Conservation (phyloP, 129 eudicot species). For the Deinandra increscens region DNA sequence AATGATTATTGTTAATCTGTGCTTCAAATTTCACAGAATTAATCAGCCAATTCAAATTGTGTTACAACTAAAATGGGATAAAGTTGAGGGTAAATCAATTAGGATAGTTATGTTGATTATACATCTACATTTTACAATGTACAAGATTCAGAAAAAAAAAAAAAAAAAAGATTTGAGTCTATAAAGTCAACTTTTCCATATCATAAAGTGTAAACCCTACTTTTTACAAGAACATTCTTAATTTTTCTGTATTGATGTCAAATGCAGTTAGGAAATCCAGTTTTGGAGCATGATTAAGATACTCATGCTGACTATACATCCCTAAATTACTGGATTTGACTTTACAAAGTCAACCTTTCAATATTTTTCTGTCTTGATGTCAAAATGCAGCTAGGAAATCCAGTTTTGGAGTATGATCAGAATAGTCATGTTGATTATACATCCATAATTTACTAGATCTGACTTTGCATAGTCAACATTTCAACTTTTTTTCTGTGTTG, state of each 20-base stretch:
- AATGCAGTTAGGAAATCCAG: constrained; percentile 67
- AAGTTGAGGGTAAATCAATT: constrained; percentile 4
- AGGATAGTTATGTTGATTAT: constrained; percentile 8
- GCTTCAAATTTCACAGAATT: not conserved
- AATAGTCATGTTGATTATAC: not conserved
- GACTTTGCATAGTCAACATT: not conserved
- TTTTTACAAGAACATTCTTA: not conserved
- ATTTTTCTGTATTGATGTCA: constrained; percentile 2
- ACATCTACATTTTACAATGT: not conserved
- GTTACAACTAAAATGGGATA: not conserved
- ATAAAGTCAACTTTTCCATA: constrained; percentile 22
- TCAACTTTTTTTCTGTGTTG: too few species aligned
- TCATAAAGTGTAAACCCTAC: not conserved
- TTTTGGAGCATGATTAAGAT: constrained; percentile 23
- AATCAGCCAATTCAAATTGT: constrained; percentile 10
- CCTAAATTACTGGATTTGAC: not conserved
- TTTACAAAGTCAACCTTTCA: constrained; percentile 1
- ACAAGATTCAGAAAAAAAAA: too few species aligned
- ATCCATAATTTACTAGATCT: not conserved
- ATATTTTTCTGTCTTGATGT: not conserved
- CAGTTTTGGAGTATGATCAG: constrained; percentile 36
- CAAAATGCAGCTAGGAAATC: constrained; percentile 63
- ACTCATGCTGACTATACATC: not conserved
- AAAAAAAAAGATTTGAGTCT: constrained; percentile 37
- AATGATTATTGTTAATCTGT: not conserved